Conservation (phyloP, 495 filamentous ascomycete species). For the Clavariopsis aquatica region DNA sequence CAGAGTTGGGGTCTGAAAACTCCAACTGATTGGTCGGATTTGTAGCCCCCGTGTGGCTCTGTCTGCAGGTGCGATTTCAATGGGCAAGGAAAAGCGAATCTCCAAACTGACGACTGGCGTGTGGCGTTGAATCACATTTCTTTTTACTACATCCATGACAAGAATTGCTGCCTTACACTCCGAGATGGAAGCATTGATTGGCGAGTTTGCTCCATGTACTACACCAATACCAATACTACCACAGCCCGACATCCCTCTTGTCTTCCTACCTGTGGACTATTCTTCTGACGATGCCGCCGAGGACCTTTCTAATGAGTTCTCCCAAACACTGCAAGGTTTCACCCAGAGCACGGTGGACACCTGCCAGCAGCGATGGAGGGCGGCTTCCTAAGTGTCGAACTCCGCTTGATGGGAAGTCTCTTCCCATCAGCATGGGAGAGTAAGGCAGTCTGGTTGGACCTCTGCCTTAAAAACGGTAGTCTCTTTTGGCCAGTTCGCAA, state of each 20-base stretch:
- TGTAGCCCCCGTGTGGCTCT: neutral
- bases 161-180: too few relatives aligned
- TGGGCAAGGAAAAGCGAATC: neutral
- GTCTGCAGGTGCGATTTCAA: neutral
- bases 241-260: neutral
- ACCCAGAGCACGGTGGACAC: neutral
- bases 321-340: neutral
- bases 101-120: too few relatives aligned
- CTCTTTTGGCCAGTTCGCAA: neutral
- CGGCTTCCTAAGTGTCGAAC: neutral
- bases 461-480: neutral
- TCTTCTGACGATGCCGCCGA: neutral
- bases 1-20: too few relatives aligned
- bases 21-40: neutral
- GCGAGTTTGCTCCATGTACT: slow-evolving; percentile 1
- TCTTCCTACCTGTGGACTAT: neutral
- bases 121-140: neutral
- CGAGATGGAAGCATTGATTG: neutral
- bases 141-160: too few relatives aligned
- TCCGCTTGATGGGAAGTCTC: neutral
- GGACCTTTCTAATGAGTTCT: neutral
- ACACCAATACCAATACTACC: neutral
- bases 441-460: neutral
- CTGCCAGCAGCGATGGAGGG: neutral
- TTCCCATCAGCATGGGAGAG: neutral